Percentiles rank a stretch among this genome's conserved stretches.
Evolutionary conservation across 2,329 filamentous ascomycete species (phyloP).

Genomic region (Triangularia setosa): DNA sequence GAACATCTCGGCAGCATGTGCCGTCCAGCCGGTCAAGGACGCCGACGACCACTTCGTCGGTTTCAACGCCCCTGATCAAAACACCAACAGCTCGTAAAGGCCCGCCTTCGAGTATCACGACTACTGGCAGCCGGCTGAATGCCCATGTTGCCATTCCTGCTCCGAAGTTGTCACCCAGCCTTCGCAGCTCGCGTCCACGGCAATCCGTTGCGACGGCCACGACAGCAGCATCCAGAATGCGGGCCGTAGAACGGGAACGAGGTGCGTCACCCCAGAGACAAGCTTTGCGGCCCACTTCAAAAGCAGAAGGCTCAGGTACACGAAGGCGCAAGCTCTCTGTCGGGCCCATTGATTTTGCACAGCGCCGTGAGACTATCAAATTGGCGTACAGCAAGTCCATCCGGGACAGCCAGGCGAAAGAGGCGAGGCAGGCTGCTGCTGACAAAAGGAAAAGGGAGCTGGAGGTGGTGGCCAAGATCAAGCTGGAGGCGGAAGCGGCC

Average conservation of each 20-base stretch:
- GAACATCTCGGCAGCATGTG: constrained; percentile 33
- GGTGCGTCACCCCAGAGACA: constrained; percentile 43
- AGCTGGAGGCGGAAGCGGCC: constrained; percentile 36
- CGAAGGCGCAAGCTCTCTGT: constrained; percentile 56
- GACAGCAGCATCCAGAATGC: constrained; percentile 66
- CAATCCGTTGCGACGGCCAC: constrained; percentile 73
- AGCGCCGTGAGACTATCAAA: constrained; percentile 75
- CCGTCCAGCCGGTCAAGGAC: constrained; percentile 38
- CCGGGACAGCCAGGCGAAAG: constrained; percentile 63
- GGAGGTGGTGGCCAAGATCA: constrained; percentile 42
- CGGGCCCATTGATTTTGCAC: constrained; percentile 79
- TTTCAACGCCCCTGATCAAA: constrained; percentile 25
- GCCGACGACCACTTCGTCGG: constrained; percentile 32
- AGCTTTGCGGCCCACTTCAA: constrained; percentile 30
- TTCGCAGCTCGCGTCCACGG: constrained; percentile 78
- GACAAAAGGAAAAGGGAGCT: constrained; percentile 51
- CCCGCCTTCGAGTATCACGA: constrained; percentile 38
- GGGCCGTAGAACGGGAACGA: constrained; percentile 59
- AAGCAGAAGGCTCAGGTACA: constrained; percentile 36
- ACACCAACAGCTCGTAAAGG: constrained; percentile 43
- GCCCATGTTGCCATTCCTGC: constrained; percentile 69
- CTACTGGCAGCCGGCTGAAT: constrained; percentile 57
- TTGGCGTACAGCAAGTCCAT: constrained; percentile 83
- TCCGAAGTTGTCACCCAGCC: constrained; percentile 70
- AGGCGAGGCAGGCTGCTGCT: constrained; percentile 50